A percentile compares a stretch with the other conserved stretches of the same genome.
Conservation (phyloP, 2,329 filamentous ascomycete species). For the Mycosphaerella arachidis region DNA sequence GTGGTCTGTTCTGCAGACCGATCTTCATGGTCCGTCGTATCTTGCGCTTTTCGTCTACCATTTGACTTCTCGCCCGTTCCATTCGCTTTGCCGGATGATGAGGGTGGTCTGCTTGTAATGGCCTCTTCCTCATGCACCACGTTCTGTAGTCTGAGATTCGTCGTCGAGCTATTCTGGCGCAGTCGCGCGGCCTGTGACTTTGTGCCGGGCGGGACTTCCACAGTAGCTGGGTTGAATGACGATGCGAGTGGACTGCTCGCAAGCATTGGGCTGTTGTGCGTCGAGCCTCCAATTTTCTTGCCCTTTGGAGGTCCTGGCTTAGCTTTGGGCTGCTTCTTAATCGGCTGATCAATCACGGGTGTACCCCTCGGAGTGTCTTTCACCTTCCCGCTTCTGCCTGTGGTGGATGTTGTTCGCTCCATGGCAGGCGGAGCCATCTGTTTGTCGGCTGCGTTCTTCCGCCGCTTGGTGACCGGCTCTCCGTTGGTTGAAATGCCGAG, state of each 20-base stretch:
- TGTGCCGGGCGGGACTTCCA: slow-evolving; percentile 63
- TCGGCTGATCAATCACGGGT: slow-evolving; percentile 58
- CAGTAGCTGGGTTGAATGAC: slow-evolving; percentile 56
- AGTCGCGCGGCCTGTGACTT: slow-evolving; percentile 66
- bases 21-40: slow-evolving; percentile 21
- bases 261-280: slow-evolving; percentile 39
- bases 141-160: slow-evolving; percentile 33
- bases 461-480: slow-evolving; percentile 67
- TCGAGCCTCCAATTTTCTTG: slow-evolving; percentile 62
- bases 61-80: slow-evolving; percentile 23
- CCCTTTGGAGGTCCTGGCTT: slow-evolving; percentile 64
- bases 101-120: slow-evolving; percentile 30
- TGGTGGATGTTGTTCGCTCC: slow-evolving; percentile 63
- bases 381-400: slow-evolving; percentile 30
- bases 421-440: slow-evolving; percentile 44
- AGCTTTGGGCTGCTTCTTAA: slow-evolving; percentile 69
- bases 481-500: slow-evolving; percentile 62
- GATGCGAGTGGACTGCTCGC: slow-evolving; percentile 49
- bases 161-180: slow-evolving; percentile 67
- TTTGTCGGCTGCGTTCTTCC: slow-evolving; percentile 78
- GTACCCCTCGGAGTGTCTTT: slow-evolving; percentile 64
- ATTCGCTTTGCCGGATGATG: slow-evolving; percentile 24
- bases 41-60: slow-evolving; percentile 21
- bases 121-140: slow-evolving; percentile 39
- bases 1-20: slow-evolving; percentile 15